Base-by-base conservation (phyloP, 2,329 filamentous ascomycete genomes). In the Bipolaris sorokiniana region DNA sequence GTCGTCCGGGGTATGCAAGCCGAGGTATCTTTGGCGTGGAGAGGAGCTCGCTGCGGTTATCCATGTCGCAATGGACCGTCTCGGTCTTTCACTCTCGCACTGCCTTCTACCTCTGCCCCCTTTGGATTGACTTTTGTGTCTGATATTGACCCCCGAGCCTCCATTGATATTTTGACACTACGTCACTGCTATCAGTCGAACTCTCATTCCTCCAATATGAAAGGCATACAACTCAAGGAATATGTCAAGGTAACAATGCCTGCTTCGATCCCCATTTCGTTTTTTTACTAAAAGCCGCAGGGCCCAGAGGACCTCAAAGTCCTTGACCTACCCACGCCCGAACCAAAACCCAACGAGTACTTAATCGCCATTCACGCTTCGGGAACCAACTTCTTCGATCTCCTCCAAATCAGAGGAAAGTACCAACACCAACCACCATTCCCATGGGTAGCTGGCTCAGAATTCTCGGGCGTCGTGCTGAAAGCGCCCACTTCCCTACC, bases 381-480 rank as follows among this genome's bases (percentile, higher is more conserved):
- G 0, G 94, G 92, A 18, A 91, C 91, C 70, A 98, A 98, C 80
- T 98, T 98, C 84, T 98, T 97, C 81, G 94, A 98, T 76, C 90
- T 97, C 56, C 86, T 98, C 52, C 94, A 98, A 74, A 92, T 97
- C 72, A 89, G 92, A 72, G 94, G 94, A 54, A 96, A 96, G 85
- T 98, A 98, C 79, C 94, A 98, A 74, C 85, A 91, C 74, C 93
- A 97, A 70, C 92, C 92, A 0, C 87, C 90, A 0, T 88, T 97
- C 47, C 93, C 93, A 31, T 97, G 93, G 92, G 80, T 94, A 48
- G 87, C 91, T 0, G 94, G 94, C 59, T 86, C 86, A 71, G 94
- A 98, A 75, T 98, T 97, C 79, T 86, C 91, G 22, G 94, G 94
- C 63, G 83, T 87, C 5, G 82, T 98, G 64, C 76, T 93, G 47